Base-by-base conservation (phyloP, 257 asterid species). In the Oldenlandia corymbosa region DNA sequence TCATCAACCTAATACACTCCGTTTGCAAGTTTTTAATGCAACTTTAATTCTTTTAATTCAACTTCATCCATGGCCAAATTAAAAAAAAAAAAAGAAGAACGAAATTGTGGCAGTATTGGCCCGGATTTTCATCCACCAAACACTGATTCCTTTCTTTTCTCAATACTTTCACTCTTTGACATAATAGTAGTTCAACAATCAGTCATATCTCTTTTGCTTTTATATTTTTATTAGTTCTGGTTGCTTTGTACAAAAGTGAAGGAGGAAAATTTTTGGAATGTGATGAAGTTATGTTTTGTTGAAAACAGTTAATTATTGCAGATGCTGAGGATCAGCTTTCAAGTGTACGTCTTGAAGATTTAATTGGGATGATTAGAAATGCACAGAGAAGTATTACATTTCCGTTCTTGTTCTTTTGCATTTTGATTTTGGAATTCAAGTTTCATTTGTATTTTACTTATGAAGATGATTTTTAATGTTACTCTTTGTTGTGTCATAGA, bases 281-380 rank as follows among this genome's bases (percentile, higher is more conserved):
- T 71, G 66, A 47, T 66, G 57, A 52, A 52, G 66, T 71, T 53
- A 67, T 71, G 70, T 80, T 75, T 60, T 82, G 50, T 60, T 71
- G 67, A 47, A 59, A 75, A 75, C 88, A 92, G 97, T 67, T 88
- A 59, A 62, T 78, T 71, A 66, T 64, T 60, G 73, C 74, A 68
- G 81, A 81, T 68, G 93, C 70, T 64, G 81, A 72, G 69, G 82
- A 78, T 58, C 79, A 80, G 62, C 73, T 75, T 64, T 62, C 91
- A 39, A 75, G 78, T 64, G 58, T 76, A 64, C 79, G 83, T 55
- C 80, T 82, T 68, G 80, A 78, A 72, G 95, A 87, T 77, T 77
- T 89, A 74, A 68, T 87, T 73, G 87, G 81, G 68, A 87, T 92
- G 99, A 92, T 92, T 79, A 76, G 87, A 80, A 80, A 82, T 64